These are phyloP conservation scores for Carex scoparia DNA, from an alignment of 176 grass and related monocot species.

Conservation along the genomic window DNA sequence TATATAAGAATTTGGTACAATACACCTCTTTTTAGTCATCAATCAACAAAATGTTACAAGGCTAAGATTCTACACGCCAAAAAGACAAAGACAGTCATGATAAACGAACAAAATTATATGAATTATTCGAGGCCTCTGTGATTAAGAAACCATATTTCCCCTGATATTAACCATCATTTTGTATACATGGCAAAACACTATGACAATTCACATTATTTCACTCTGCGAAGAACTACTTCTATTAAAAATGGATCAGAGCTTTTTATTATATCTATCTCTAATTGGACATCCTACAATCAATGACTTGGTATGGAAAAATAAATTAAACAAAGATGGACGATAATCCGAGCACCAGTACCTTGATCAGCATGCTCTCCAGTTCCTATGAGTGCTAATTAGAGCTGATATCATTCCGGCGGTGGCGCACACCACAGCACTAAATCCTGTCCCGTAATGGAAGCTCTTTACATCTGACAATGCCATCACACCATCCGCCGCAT, in stretches of 20 bases:
- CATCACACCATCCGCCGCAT: constrained; percentile 65
- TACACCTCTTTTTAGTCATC: neutral
- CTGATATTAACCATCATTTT: neutral
- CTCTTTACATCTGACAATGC: constrained; percentile 51
- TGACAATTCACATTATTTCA: constrained; percentile 9
- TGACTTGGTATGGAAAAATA: neutral
- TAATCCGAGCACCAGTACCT: constrained; percentile 15
- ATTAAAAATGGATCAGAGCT: constrained; percentile 1
- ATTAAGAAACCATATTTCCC: neutral
- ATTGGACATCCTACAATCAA: neutral
- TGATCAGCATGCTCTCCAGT: constrained; percentile 61
- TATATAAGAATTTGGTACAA: neutral
- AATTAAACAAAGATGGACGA: neutral
- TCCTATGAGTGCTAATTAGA: constrained; percentile 61
- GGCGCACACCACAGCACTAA: constrained; percentile 44
- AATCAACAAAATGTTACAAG: neutral
- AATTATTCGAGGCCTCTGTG: neutral
- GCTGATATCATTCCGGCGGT: constrained; percentile 55
- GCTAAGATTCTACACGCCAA: neutral
- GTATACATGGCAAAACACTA: neutral
- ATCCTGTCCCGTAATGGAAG: constrained; percentile 35
- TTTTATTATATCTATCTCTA: constrained; percentile 26
- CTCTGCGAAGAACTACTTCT: constrained; percentile 4
- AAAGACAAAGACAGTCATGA: neutral
- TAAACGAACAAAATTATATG: neutral